These are phyloP conservation scores for Annulohypoxylon maeteangense DNA, from an alignment of 495 filamentous ascomycete species.

Conservation along the genomic window DNA sequence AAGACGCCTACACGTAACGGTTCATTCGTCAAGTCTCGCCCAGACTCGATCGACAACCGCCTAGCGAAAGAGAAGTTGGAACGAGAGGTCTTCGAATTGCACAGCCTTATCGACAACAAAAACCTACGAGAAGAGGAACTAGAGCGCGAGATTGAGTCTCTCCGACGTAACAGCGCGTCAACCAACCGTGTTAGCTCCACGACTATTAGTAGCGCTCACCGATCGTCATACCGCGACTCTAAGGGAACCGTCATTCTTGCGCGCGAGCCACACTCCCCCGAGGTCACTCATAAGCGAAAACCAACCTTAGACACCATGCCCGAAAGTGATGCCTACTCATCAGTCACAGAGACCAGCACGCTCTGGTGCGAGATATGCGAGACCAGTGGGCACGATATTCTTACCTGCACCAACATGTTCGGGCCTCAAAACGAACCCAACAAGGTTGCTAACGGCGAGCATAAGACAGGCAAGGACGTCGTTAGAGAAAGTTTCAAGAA, in stretches of 20 bases:
- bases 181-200: constrained; percentile 60
- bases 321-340: constrained; percentile 78
- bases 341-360: constrained; percentile 74
- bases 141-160: constrained; percentile 81
- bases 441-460: constrained; percentile 36
- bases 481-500: constrained; percentile 58
- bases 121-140: constrained; percentile 85
- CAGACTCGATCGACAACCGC: constrained; percentile 68
- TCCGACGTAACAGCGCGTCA: constrained; percentile 59
- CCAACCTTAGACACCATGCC: constrained; percentile 68
- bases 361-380: constrained; percentile 98
- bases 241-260: constrained; percentile 67
- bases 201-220: constrained; percentile 62
- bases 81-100: constrained; percentile 79
- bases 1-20: constrained; percentile 54
- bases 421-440: constrained; percentile 57
- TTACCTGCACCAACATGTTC: constrained; percentile 92
- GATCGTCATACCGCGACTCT: constrained; percentile 67
- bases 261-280: constrained; percentile 52
- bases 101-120: constrained; percentile 75
- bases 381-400: constrained; percentile 89
- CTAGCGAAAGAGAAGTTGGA: constrained; percentile 72
- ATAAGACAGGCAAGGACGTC: constrained; percentile 56
- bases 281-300: constrained; percentile 56
- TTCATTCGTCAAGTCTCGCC: constrained; percentile 48